These are phyloP conservation scores for Torulaspora quercuum DNA, from an alignment of 805 yeast species.

Conservation along the genomic window DNA sequence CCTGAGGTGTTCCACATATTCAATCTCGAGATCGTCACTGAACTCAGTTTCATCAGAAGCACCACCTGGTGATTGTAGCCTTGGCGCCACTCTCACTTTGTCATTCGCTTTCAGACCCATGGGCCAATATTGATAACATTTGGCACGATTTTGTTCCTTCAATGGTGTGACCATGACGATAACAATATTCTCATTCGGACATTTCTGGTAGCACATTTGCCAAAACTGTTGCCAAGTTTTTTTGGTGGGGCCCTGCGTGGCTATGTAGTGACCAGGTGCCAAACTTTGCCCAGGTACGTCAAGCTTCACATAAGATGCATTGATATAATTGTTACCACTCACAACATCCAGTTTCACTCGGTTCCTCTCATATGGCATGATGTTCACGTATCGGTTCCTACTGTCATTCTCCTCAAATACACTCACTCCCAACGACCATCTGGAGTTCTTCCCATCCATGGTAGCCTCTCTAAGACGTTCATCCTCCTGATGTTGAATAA, in stretches of 20 bases:
- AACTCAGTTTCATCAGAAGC: constrained; percentile 25
- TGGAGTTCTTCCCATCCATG: constrained; percentile 25
- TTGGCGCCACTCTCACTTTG: constrained; percentile 11
- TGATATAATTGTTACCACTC: constrained; percentile 60
- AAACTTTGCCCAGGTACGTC: constrained; percentile 25
- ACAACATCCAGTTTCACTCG: constrained; percentile 44
- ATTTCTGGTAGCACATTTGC: constrained; percentile 70
- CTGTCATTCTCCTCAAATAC: constrained; percentile 25
- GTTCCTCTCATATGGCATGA: constrained; percentile 62
- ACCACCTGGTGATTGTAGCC: constrained; percentile 26
- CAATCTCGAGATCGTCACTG: constrained; percentile 20
- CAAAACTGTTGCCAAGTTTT: constrained; percentile 81
- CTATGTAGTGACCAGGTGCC: constrained; percentile 47
- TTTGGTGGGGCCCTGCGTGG: constrained; percentile 76
- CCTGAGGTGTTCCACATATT: constrained; percentile 22
- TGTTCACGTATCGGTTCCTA: constrained; percentile 59
- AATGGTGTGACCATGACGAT: constrained; percentile 76
- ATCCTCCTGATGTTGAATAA: constrained; percentile 39
- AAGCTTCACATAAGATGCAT: constrained; percentile 66
- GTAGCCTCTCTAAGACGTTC: constrained; percentile 40
- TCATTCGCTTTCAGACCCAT: constrained; percentile 17
- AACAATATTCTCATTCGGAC: constrained; percentile 52
- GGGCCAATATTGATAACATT: constrained; percentile 83
- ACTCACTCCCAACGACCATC: constrained; percentile 34
- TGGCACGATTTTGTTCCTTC: constrained; percentile 62